phyloP scores from a whole-genome alignment of 257 asterid genomes.

The Solanum medicagineum region DNA sequence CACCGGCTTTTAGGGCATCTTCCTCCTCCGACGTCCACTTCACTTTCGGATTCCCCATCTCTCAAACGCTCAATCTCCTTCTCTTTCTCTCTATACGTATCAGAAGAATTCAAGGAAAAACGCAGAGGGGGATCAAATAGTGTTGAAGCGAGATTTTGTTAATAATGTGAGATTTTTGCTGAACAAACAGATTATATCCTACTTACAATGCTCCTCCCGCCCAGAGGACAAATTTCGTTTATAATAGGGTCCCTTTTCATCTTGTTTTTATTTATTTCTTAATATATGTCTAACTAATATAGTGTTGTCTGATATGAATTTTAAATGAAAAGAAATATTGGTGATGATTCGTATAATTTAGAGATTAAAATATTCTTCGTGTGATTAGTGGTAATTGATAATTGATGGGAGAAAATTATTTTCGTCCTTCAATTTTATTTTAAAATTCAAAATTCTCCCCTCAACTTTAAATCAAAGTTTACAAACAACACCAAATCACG shows the following conservation, averaged over 20 bases:
- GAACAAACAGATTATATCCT: neutral
- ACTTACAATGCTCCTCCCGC: neutral
- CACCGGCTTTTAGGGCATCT: conserved; percentile 46
- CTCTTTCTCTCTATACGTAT: neutral
- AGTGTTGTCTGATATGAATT: neutral
- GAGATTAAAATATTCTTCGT: neutral
- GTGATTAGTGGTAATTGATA: neutral
- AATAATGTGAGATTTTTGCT: neutral
- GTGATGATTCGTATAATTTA: neutral
- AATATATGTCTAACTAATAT: neutral
- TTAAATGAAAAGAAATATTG: neutral
- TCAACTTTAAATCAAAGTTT: no score
- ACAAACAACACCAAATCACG: no score
- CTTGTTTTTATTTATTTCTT: neutral
- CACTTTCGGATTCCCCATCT: conserved; percentile 49
- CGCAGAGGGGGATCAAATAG: neutral
- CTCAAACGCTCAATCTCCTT: neutral
- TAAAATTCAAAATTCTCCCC: no score
- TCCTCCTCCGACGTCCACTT: conserved; percentile 55
- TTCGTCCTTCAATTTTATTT: no score
- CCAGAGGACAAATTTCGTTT: neutral
- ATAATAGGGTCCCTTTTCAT: neutral
- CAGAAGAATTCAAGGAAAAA: neutral
- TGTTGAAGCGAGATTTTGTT: neutral
- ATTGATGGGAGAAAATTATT: no score